Percentiles rank a stretch among this genome's conserved stretches.
Evolutionary conservation across 768 basidiomycete species (phyloP).

Genomic region (Pulveroboletus ravenelii): DNA sequence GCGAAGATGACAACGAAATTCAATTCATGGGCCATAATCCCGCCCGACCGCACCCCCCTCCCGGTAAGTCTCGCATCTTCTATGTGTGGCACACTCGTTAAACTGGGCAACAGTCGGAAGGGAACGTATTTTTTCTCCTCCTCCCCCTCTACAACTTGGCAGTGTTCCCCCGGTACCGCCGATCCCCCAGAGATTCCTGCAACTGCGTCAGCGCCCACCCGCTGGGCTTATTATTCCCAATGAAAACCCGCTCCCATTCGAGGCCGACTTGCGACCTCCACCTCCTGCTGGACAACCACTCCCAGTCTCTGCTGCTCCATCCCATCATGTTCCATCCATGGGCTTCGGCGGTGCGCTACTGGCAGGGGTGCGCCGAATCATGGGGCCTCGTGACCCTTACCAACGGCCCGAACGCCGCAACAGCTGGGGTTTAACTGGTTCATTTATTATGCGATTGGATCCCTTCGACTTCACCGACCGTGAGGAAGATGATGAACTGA

Average conservation of each 20-base stretch:
- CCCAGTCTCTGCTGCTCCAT: constrained; percentile 41
- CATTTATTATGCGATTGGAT: constrained; percentile 30
- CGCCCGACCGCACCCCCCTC: constrained; percentile 11
- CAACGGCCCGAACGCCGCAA: constrained; percentile 14
- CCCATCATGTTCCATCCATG: constrained; percentile 55
- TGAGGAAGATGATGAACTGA: constrained; percentile 9
- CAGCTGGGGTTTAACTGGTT: constrained; percentile 23
- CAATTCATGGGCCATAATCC: constrained; percentile 25
- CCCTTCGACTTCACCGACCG: constrained; percentile 18
- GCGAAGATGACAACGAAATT: constrained; percentile 36
- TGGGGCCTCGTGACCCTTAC: constrained; percentile 9
- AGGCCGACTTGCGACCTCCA: constrained; percentile 29
- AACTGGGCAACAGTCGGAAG: constrained; percentile 13
- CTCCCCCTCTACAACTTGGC: constrained; percentile 40
- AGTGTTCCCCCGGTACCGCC: constrained; percentile 55
- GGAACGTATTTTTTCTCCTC: constrained; percentile 40
- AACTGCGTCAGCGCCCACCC: constrained; percentile 33
- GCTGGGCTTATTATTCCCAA: constrained; percentile 48
- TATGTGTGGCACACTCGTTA: not conserved
- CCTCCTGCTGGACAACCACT: constrained; percentile 23
- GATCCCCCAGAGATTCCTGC: constrained; percentile 38
- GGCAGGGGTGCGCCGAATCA: constrained; percentile 34
- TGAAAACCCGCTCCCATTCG: constrained; percentile 49
- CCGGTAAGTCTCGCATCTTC: constrained; percentile 11
- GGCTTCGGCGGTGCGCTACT: constrained; percentile 64